phyloP scores from a whole-genome alignment of 2,329 filamentous ascomycete species.

The Emericellopsis cladophorae region DNA sequence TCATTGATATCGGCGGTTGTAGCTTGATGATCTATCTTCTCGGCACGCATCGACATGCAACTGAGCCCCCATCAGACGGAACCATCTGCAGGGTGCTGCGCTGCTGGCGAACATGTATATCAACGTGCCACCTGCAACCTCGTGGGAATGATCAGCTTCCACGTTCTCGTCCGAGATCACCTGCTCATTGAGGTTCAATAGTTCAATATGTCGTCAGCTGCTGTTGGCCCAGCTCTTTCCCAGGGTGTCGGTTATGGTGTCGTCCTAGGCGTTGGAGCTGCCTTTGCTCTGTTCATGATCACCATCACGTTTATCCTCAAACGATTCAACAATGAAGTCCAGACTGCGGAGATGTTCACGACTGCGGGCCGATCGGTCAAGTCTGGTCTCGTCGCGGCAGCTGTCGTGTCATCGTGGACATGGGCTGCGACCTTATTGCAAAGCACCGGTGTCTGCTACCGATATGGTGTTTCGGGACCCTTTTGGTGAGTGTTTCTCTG shows the following conservation, averaged over 20 bases:
- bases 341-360: slow-evolving; percentile 88
- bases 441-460: slow-evolving; percentile 69
- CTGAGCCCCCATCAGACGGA: too few relatives aligned
- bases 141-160: background rate
- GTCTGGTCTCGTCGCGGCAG: slow-evolving; percentile 74
- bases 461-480: slow-evolving; percentile 53
- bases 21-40: too few relatives aligned
- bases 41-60: too few relatives aligned
- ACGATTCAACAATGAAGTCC: slow-evolving; percentile 51
- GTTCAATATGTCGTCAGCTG: background rate
- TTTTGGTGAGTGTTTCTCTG: slow-evolving; percentile 21
- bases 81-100: too few relatives aligned
- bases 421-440: slow-evolving; percentile 81
- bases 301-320: slow-evolving; percentile 59
- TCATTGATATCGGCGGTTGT: too few relatives aligned
- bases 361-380: slow-evolving; percentile 83
- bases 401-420: slow-evolving; percentile 88
- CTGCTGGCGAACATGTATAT: too few relatives aligned
- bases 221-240: slow-evolving; percentile 20
- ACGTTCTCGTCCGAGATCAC: background rate
- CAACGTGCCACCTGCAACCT: too few relatives aligned
- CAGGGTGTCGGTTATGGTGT: slow-evolving; percentile 69
- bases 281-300: slow-evolving; percentile 66
- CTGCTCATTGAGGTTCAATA: background rate
- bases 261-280: slow-evolving; percentile 59